Evolutionary conservation across 352 stramenopile genomes (phyloP), one percentile per base, ranked within the genome.

Genomic region (Globisporangium paddicum): DNA sequence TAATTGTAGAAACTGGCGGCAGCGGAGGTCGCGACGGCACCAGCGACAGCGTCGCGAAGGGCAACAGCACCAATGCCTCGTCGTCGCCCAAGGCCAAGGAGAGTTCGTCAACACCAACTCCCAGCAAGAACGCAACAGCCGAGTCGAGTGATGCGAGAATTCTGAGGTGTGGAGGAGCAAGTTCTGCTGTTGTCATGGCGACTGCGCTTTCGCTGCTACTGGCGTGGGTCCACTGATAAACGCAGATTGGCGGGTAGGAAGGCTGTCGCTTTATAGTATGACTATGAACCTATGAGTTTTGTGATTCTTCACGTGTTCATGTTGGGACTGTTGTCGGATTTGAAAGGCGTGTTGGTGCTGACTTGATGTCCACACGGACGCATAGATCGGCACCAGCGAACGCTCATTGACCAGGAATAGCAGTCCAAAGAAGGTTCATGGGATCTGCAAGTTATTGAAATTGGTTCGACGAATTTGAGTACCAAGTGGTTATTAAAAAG

Each of bases 21-120:
- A 57, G 60, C 25, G 55, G 53, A 18, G 60, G 57, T 34, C 30
- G 57, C 13, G 59, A 52, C 30, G 60, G 58, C 14, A 21, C 48
- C 7, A 42, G 18, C 16, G 44, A 48, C 46, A 56, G 19, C 14
- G 25, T 46, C 42, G 26, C 42, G 16, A 21, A 25, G 10, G 38
- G 34, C 9, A 47, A 26, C 14, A 49, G 8, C 25, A 32, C 28
- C 28, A 32, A 6, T 6, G 28, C 28, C 28, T 32, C 28, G 3
- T 32, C 28, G 28, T 30, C 42, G 11, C 34, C 53, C 38, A 59
- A 59, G n/a, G 38, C 53, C n/a, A 63, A 49, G 14, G 32, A 34
- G 9, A 35, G 21, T 25, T 2, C 25, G 13, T 35, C n/a, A 3
- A 38, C 35, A 16, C 37, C 57, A 19, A 25, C 41, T 41, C 30